These are phyloP conservation scores for Arctostaphylos glauca DNA, from an alignment of 148 eudicot species.

Conservation along the genomic window DNA sequence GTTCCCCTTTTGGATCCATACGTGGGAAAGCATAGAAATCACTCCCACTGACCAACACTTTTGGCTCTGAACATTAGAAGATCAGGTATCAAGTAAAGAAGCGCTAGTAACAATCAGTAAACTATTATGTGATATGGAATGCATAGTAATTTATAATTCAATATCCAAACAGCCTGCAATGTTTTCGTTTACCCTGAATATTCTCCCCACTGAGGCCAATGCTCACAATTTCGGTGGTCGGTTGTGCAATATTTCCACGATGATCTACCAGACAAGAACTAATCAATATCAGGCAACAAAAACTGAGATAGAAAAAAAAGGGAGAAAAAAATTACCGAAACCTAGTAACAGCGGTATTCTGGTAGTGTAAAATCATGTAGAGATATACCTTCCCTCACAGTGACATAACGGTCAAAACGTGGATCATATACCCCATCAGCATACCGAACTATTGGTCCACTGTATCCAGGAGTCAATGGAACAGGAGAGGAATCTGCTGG, in stretches of 20 bases:
- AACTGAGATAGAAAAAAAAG: background rate
- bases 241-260: constrained; percentile 15
- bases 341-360: background rate
- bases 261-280: constrained; percentile 12
- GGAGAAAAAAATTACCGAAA: background rate
- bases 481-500: constrained; percentile 30
- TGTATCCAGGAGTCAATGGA: constrained; percentile 36
- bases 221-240: constrained; percentile 20
- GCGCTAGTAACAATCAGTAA: background rate
- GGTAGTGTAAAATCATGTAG: background rate
- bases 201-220: constrained; percentile 12
- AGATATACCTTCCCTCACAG: constrained; percentile 29
- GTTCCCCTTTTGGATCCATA: constrained; percentile 21
- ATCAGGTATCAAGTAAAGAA: background rate
- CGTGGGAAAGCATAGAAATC: constrained; percentile 27
- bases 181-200: constrained; percentile 14
- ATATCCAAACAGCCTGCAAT: background rate
- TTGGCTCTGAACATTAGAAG: constrained; percentile 8
- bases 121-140: background rate
- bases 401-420: constrained; percentile 32
- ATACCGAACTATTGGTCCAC: constrained; percentile 32
- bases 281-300: background rate
- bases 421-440: constrained; percentile 50
- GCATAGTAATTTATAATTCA: background rate
- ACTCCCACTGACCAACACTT: constrained; percentile 17